Base-by-base conservation (phyloP, 2,329 filamentous ascomycete species). In the Pyrenophora tritici-repentis region DNA sequence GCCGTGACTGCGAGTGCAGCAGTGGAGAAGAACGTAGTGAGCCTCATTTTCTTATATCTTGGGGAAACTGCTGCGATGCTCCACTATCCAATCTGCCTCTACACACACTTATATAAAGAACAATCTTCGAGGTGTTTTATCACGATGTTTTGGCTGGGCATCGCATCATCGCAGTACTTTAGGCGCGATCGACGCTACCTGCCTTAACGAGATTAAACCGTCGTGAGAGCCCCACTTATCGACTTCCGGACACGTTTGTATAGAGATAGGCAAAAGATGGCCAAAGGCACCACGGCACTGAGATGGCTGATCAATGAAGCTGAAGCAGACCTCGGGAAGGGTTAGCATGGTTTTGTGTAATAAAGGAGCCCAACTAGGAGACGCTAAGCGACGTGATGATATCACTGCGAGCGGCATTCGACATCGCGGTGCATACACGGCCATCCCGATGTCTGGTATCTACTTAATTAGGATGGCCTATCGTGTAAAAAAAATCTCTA, bases 111-210 rank as follows among this genome's bases (percentile, higher is more conserved):
- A 5, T 29, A 40, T 18, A 24, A 17, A 13, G 29, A 22, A 13
- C 2, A 1, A 22, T 37, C 10, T 2, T 37, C 17, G 10, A 12
- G 3, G 36, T 36, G 18, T 40, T 22, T 46, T 34, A 43, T 54
- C 37, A 42, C 34, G 42, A 13, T 39, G 37, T 34, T 29, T 22
- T 35, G n/a, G 45, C 42, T 47, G 18, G 13, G 31, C 39, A 54
- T 54, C 37, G 42, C 53, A 47, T 44, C 50, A 53, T 56, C 38
- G 31, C 24, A 22, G 37, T 10, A 9, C 20, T 42, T 43, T 33
- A 22, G 50, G 12, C 22, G 45, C 35, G 45, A 56, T 56, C 53
- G 33, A 43, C 31, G 37, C 16, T 24, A 52, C 49, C 53, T 52
- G 40, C 49, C 53, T 43, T 40, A 42, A 53, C 2, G 20, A 44